These are phyloP conservation scores for Alisma plantagoaquatica DNA, from an alignment of 106 monocot genomes.

Conservation along the genomic window DNA sequence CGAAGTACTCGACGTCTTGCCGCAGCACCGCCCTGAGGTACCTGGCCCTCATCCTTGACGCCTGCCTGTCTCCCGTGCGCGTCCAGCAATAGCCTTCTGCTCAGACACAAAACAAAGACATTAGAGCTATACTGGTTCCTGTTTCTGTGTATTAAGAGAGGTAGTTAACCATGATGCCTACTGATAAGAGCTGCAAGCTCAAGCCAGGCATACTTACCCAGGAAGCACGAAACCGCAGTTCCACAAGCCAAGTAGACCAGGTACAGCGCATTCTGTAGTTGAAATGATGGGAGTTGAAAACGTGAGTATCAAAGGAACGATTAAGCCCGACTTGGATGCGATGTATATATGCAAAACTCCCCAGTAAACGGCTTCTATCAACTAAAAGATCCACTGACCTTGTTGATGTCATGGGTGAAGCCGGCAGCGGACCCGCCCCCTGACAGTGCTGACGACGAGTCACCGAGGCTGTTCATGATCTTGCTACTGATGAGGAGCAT, in stretches of 20 bases:
- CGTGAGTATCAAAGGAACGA: not conserved
- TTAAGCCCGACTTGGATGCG: not conserved
- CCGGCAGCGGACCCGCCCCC: not conserved
- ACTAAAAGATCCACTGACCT: slow-evolving; percentile 2
- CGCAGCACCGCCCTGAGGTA: slow-evolving; percentile 47
- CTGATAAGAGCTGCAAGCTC: not conserved
- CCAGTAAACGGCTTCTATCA: not conserved
- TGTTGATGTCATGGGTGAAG: slow-evolving; percentile 17
- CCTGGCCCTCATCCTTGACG: slow-evolving; percentile 39
- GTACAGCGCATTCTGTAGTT: slow-evolving; percentile 30
- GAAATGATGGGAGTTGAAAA: not conserved
- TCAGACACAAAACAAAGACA: not conserved
- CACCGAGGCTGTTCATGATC: slow-evolving; percentile 38
- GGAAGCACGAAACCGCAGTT: slow-evolving; percentile 24
- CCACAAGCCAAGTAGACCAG: slow-evolving; percentile 30
- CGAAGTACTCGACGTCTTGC: slow-evolving; percentile 60
- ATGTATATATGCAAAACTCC: not conserved
- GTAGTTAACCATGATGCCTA: not conserved
- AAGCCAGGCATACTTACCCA: slow-evolving; percentile 18
- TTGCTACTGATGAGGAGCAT: too few relatives aligned
- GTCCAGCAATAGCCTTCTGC: slow-evolving; percentile 64
- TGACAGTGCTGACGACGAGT: not conserved
- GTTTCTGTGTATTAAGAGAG: too few relatives aligned
- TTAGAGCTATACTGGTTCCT: too few relatives aligned
- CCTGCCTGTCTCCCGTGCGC: slow-evolving; percentile 50